Percentiles rank a stretch among this genome's conserved stretches.
Conservation (phyloP, 257 asterid species). For the Solanum etuberosum region DNA sequence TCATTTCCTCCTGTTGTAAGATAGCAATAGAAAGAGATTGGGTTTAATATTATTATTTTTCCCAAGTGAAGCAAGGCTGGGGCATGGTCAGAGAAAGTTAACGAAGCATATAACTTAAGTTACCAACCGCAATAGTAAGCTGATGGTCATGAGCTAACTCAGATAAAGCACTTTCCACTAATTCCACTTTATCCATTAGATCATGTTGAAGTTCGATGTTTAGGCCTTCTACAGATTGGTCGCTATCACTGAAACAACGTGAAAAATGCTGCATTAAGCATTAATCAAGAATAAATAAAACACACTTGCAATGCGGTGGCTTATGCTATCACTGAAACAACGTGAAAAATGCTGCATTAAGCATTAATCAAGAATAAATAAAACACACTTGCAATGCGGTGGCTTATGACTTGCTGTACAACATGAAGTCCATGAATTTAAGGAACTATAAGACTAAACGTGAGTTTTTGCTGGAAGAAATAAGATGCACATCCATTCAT, state of each 20-base stretch:
- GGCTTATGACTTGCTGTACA: background rate
- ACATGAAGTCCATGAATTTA: background rate
- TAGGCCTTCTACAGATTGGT: constrained; percentile 42
- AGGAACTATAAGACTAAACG: background rate
- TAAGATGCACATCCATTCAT: no score
- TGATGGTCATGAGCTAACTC: constrained; percentile 55
- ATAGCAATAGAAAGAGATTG: background rate
- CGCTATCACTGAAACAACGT: constrained; percentile 30
- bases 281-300: background rate
- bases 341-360: background rate
- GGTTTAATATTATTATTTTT: background rate
- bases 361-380: background rate
- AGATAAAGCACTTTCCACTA: constrained; percentile 54
- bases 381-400: background rate
- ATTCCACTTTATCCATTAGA: constrained; percentile 54
- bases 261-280: background rate
- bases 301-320: background rate
- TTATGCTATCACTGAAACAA: constrained; percentile 30
- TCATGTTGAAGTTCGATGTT: constrained; percentile 22
- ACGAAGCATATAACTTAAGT: background rate
- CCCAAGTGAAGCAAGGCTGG: background rate
- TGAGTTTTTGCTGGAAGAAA: no score
- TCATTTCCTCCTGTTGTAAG: constrained; percentile 56
- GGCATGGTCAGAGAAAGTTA: background rate
- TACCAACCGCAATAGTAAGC: constrained; percentile 49